phyloP scores from a whole-genome alignment of 139 green algal species.

The Deuterostichococcus epilithicus region DNA sequence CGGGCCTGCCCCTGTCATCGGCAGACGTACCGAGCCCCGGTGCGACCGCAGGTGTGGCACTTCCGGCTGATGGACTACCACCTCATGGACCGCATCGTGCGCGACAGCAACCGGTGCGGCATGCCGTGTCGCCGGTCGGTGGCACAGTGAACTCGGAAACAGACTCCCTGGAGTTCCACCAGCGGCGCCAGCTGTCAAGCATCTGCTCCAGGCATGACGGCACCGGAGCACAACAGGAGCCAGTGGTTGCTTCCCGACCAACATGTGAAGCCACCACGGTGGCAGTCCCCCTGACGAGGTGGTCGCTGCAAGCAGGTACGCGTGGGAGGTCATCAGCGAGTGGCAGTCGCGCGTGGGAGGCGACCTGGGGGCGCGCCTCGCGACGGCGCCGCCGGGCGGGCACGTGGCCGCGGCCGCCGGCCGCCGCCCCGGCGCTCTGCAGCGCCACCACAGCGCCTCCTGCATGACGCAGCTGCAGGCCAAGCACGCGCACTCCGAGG shows the following conservation, averaged over 20 bases:
- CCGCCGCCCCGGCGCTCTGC: slow-evolving; percentile 5
- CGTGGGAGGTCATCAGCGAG: slow-evolving; percentile 37
- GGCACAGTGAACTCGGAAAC: neutral
- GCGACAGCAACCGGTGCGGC: slow-evolving; percentile 49
- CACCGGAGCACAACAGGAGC: neutral
- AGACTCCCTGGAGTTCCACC: neutral
- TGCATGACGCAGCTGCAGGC: slow-evolving; percentile 62
- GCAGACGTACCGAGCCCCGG: too few relatives aligned
- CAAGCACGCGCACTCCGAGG: slow-evolving; percentile 24
- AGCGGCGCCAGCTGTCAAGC: neutral
- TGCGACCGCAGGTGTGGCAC: slow-evolving; percentile 6
- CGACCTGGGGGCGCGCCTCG: neutral
- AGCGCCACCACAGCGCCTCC: slow-evolving; percentile 17
- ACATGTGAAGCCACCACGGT: too few relatives aligned
- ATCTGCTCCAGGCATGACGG: neutral
- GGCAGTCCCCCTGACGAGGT: neutral
- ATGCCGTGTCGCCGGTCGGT: neutral
- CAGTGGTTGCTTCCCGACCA: too few relatives aligned
- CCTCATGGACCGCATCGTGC: slow-evolving; percentile 67
- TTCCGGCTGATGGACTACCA: slow-evolving; percentile 66
- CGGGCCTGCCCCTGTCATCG: too few relatives aligned
- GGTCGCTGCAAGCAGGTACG: slow-evolving; percentile 25
- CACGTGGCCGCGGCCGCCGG: neutral
- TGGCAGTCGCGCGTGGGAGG: slow-evolving; percentile 37
- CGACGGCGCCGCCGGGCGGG: neutral